Evolutionary conservation across 306 rosid genomes (phyloP).

Genomic region (Neltuma alba): DNA sequence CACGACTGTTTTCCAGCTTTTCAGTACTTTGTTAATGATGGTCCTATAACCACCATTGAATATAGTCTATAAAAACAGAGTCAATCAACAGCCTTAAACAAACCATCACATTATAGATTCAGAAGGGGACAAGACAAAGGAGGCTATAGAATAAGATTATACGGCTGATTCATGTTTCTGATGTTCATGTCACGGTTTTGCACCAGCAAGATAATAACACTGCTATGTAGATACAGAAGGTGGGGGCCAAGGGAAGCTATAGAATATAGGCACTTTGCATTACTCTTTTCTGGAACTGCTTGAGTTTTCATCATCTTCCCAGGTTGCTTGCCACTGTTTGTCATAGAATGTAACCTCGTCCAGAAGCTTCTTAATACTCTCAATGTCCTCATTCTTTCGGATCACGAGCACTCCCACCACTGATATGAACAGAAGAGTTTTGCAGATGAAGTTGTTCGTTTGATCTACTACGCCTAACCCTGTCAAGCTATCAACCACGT

Average conservation of each 20-base stretch:
- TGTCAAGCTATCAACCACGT: slow-evolving; percentile 91
- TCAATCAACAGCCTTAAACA: background rate
- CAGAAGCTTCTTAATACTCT: slow-evolving; percentile 69
- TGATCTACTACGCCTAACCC: slow-evolving; percentile 98
- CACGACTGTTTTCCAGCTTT: too few species aligned
- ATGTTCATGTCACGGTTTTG: background rate
- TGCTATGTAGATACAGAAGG: background rate
- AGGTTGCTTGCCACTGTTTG: slow-evolving; percentile 99
- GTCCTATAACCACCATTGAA: background rate
- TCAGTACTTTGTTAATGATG: background rate
- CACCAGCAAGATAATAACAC: slow-evolving; percentile 3
- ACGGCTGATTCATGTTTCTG: background rate
- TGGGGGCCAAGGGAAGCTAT: background rate
- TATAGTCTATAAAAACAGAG: background rate
- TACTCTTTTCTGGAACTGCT: slow-evolving; percentile 52
- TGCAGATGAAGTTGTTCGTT: slow-evolving; percentile 91
- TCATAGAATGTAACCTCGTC: slow-evolving; percentile 93
- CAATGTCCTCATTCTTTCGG: slow-evolving; percentile 92
- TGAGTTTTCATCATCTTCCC: slow-evolving; percentile 71
- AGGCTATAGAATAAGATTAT: background rate
- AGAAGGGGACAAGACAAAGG: too few species aligned
- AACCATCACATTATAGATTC: background rate
- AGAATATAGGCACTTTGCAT: slow-evolving; percentile 19
- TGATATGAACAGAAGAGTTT: slow-evolving; percentile 79
- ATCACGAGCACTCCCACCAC: slow-evolving; percentile 88